phyloP scores from a whole-genome alignment of 805 yeast species.

The Starmerella roubikii region DNA sequence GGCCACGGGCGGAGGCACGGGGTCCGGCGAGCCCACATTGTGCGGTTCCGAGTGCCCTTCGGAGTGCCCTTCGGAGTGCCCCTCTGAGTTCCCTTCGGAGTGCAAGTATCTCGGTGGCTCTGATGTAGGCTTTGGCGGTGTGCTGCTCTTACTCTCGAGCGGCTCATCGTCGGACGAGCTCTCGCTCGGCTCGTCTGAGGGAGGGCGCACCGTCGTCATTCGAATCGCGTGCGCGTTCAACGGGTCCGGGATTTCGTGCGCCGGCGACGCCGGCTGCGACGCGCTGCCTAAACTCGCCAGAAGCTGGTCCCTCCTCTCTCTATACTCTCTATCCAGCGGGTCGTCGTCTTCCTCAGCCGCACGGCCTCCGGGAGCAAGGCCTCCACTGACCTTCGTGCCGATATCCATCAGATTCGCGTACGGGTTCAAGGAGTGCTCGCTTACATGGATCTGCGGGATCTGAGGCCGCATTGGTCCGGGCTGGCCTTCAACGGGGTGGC shows the following conservation, averaged over 20 bases:
- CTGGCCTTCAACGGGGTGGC: no score
- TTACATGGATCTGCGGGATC: conserved; percentile 8
- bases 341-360: conserved; percentile 13
- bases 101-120: no score
- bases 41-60: no score
- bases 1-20: not conserved
- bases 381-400: conserved; percentile 23
- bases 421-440: conserved; percentile 9
- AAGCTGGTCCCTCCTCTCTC: conserved; percentile 16
- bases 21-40: not conserved
- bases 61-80: no score
- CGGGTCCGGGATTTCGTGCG: conserved; percentile 3
- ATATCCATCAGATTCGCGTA: conserved; percentile 20
- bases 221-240: conserved; percentile 12
- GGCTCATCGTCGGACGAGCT: not conserved
- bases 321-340: conserved; percentile 17
- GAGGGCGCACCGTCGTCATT: conserved; percentile 1
- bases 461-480: no score
- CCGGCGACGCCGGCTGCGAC: conserved; percentile 11
- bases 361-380: conserved; percentile 26
- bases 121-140: no score
- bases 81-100: no score
- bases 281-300: conserved; percentile 7
- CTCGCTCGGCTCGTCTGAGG: not conserved
- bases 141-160: no score